These are phyloP conservation scores for Hericium rajendrae DNA, from an alignment of 768 basidiomycete species.

Conservation along the genomic window DNA sequence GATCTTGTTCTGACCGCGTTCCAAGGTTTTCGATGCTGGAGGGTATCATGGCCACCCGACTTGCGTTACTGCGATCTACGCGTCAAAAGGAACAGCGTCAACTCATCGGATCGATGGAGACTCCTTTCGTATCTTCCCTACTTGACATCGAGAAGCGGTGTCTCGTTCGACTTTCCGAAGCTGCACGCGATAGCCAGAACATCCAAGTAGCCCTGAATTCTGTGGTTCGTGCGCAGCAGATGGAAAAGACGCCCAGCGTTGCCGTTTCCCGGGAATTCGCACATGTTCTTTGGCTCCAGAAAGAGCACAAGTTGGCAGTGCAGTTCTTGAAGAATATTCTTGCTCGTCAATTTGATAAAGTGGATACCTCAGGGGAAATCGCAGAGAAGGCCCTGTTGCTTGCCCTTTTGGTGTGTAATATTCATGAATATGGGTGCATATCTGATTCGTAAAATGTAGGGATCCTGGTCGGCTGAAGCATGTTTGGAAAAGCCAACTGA, in stretches of 20 bases:
- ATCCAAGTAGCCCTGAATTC: conserved; percentile 83
- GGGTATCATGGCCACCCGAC: conserved; percentile 68
- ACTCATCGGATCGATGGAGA: conserved; percentile 62
- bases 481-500: conserved; percentile 69
- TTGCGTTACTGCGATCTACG: conserved; percentile 69
- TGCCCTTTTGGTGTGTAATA: conserved; percentile 51
- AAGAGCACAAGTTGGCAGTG: conserved; percentile 71
- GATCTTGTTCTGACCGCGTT: conserved; percentile 9
- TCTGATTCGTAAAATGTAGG: conserved; percentile 37
- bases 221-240: conserved; percentile 60
- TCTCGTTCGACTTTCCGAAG: conserved; percentile 59
- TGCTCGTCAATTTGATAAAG: conserved; percentile 14
- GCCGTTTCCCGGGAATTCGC: conserved; percentile 76
- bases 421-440: not conserved
- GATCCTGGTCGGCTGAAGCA: conserved; percentile 84
- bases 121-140: conserved; percentile 42
- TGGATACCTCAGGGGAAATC: conserved; percentile 4
- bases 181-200: conserved; percentile 59
- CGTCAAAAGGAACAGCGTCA: conserved; percentile 62
- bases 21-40: conserved; percentile 69
- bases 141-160: conserved; percentile 57
- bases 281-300: conserved; percentile 80
- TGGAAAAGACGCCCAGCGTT: conserved; percentile 38
- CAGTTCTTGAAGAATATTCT: conserved; percentile 47
- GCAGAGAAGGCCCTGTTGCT: conserved; percentile 34